These are phyloP conservation scores for Cladosporium phlei DNA, from an alignment of 2,329 filamentous ascomycete genomes.

Conservation along the genomic window DNA sequence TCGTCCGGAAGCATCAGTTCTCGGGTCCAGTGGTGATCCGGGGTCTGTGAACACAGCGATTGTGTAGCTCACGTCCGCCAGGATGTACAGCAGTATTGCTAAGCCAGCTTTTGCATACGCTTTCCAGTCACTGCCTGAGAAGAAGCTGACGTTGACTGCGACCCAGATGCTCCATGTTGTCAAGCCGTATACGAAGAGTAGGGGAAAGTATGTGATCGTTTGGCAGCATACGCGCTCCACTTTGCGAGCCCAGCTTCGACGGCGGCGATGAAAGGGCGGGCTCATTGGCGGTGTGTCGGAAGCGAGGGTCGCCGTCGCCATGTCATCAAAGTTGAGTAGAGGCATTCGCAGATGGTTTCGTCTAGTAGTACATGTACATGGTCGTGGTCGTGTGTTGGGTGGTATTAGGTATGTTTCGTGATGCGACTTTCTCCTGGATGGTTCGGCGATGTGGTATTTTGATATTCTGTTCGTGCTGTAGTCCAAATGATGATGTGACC, in stretches of 20 bases:
- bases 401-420: too few relatives aligned
- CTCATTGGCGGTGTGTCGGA: constrained; percentile 20
- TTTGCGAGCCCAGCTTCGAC: constrained; percentile 56
- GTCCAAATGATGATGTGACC: too few relatives aligned
- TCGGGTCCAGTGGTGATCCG: constrained; percentile 56
- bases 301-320: constrained; percentile 29
- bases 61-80: constrained; percentile 87
- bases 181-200: constrained; percentile 80
- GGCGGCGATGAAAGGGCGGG: constrained; percentile 29
- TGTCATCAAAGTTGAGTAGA: constrained; percentile 15
- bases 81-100: constrained; percentile 66
- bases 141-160: constrained; percentile 56
- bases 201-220: constrained; percentile 75
- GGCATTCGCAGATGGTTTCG: neutral
- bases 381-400: too few relatives aligned
- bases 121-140: constrained; percentile 12
- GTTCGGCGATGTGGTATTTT: too few relatives aligned
- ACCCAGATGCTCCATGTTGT: constrained; percentile 96
- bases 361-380: constrained; percentile 6
- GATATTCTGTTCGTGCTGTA: too few relatives aligned
- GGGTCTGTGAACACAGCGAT: constrained; percentile 89
- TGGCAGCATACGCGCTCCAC: constrained; percentile 81
- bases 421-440: too few relatives aligned
- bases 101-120: constrained; percentile 45
- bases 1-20: constrained; percentile 21